Evolutionary conservation across 257 asterid species (phyloP), one percentile per base, ranked within the genome.

Genomic region (Eucommia ulmoides): DNA sequence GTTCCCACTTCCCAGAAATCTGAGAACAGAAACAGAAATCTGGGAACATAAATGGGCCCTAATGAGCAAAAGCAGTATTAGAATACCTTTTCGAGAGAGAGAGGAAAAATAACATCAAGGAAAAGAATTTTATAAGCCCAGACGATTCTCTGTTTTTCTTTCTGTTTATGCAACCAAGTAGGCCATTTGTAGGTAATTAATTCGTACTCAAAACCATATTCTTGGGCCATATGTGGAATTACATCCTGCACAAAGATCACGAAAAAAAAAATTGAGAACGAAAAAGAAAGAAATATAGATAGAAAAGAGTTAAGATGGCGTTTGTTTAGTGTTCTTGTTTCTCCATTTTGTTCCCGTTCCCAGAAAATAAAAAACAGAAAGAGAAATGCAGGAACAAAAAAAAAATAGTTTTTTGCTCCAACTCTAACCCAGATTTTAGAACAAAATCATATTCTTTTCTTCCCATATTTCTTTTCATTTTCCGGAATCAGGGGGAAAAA

Each of bases 151-250:
- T 86, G 99, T 60, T 91, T 91, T 79, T 86, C 99, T 58, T 75
- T 91, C 65, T 91, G 99, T 72, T 91, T 86, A 68, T 91, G 99
- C 17, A 91, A 78, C 96, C 95, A 86, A 46, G 95, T 76, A 21
- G 98, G 98, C 99, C 99, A 91, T 77, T 91, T 91, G 61, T 91
- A 91, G 48, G 99, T 86, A 69, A 91, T 79, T 59, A 91, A 63
- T 68, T 72, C 96, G 33, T 83, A 91, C 69, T 86, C 96, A 62
- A 91, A 91, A 63, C 86, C 99, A 58, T 91, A 91, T 66, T 83
- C 87, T 24, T 42, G 65, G 53, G 99, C 99, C 96, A 91, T 91
- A 66, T 72, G 84, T 19, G 99, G 96, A 66, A 91, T 91, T 44
- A 91, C 77, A 65, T 83, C 93, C 99, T 91, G 81, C 62, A 65